These are phyloP conservation scores for Arachnopeziza araneosa DNA, from an alignment of 2,329 filamentous ascomycete species.

Conservation along the genomic window DNA sequence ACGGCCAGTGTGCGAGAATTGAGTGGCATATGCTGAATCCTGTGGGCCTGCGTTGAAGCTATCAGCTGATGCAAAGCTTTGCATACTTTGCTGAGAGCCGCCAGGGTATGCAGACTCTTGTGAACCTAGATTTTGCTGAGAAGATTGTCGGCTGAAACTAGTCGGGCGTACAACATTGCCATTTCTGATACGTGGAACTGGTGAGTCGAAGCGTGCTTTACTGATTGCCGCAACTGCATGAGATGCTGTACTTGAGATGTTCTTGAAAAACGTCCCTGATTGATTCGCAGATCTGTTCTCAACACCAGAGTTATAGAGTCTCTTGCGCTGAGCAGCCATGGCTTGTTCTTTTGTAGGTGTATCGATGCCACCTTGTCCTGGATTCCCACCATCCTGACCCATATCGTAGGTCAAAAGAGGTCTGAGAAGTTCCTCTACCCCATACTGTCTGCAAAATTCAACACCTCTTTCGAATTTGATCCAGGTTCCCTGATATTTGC, in stretches of 20 bases:
- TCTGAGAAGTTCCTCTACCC: constrained; percentile 69
- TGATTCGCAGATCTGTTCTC: constrained; percentile 63
- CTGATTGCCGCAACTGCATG: constrained; percentile 94
- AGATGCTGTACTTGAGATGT: constrained; percentile 88
- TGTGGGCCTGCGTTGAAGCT: constrained; percentile 53
- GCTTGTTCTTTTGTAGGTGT: constrained; percentile 98
- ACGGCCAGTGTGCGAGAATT: constrained; percentile 36
- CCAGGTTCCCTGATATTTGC: constrained; percentile 99
- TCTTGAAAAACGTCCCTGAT: constrained; percentile 91
- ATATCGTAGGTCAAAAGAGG: constrained; percentile 78
- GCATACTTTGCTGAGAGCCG: constrained; percentile 80
- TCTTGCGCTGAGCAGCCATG: constrained; percentile 91
- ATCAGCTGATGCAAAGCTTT: constrained; percentile 67
- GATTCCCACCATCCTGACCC: constrained; percentile 65
- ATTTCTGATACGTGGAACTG: constrained; percentile 59
- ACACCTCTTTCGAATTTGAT: constrained; percentile 89
- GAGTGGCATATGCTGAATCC: constrained; percentile 67
- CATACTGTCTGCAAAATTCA: constrained; percentile 80
- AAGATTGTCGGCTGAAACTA: constrained; percentile 62
- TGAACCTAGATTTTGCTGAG: constrained; percentile 57
- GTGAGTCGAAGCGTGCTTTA: constrained; percentile 91
- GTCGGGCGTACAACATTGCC: constrained; percentile 55
- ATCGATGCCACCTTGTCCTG: constrained; percentile 72
- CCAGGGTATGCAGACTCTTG: constrained; percentile 61
- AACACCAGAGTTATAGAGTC: constrained; percentile 73